Evolutionary conservation across 306 rosid genomes (phyloP), one percentile per base, ranked within the genome.

Genomic region (Inga oerstediana): DNA sequence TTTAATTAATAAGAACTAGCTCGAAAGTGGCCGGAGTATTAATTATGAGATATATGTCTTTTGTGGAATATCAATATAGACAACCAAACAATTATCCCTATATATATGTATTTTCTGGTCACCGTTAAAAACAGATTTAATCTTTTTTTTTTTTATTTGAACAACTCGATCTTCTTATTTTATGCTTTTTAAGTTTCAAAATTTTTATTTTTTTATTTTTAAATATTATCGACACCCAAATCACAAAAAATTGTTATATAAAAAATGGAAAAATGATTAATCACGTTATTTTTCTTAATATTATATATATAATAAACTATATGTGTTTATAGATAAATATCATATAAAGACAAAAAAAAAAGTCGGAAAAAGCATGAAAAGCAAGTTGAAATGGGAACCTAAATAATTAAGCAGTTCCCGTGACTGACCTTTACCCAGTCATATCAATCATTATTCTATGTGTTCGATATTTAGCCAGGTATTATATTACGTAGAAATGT

Each of bases 361-460:
- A 39, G 80, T 5, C 37, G 15, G 54, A 69, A 76, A 52, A 68
- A 64, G 70, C 70, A 64, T 58, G 24, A 17, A 78, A 67, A 39
- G 54, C 49, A 72, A 72, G 49, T 62, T 27, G 79, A 81, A 67
- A 14, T 34, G n/a, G 17, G 62, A 80, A n/a, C 44, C 44, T 51
- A 24, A 71, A 37, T 56, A 80, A 32, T 80, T 66, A 76, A 70
- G 82, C 64, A 30, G 43, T 65, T 70, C 72, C 41, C 66, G 80
- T 81, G 85, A 71, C 77, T 81, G 77, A 81, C 80, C 72, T 64
- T 41, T 81, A 34, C 43, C 67, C 64, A 20, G 27, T 22, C 32
- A 51, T 67, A 37, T 66, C 75, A 19, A 51, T 80, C 76, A 39
- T 27, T 68, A 70, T 43, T 80, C 41, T 56, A 48, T n/a, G 44